Evolutionary conservation across 208 protist genomes (phyloP).

Genomic region (Trypanosoma cruzi): DNA sequence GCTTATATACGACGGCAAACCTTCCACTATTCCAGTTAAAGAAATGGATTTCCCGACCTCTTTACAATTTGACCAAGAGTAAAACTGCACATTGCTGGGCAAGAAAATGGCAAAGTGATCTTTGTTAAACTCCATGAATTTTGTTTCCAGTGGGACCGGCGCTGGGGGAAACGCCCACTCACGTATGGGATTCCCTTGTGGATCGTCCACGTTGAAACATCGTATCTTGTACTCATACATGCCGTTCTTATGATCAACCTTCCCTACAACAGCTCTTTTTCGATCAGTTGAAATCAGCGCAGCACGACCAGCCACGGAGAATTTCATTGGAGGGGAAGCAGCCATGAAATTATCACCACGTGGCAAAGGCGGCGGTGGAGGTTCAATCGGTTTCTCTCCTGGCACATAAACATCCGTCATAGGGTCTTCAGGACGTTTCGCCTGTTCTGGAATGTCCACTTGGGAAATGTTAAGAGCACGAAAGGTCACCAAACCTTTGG

Average conservation of each 20-base stretch:
- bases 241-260: background rate
- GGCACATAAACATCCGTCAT: conserved; percentile 24
- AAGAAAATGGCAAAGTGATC: conserved; percentile 14
- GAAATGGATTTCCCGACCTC: background rate
- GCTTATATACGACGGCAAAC: conserved; percentile 19
- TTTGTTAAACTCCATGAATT: conserved; percentile 18
- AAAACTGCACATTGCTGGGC: conserved; percentile 6
- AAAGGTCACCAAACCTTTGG: conserved; percentile 13
- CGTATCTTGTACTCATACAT: background rate
- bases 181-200: conserved; percentile 13
- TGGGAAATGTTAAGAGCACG: conserved; percentile 11
- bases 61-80: conserved; percentile 20
- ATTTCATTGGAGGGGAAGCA: conserved; percentile 19
- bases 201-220: conserved; percentile 14
- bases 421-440: background rate
- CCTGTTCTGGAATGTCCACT: conserved; percentile 10
- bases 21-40: background rate
- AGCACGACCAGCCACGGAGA: conserved; percentile 8
- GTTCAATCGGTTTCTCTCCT: conserved; percentile 18
- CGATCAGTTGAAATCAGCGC: conserved; percentile 20
- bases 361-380: conserved; percentile 12
- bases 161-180: background rate
- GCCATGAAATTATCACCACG: conserved; percentile 24
- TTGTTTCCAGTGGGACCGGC: background rate
- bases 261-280: conserved; percentile 2